Evolutionary conservation across 2,329 filamentous ascomycete genomes (phyloP).

Genomic region (Aspergillus melleus): DNA sequence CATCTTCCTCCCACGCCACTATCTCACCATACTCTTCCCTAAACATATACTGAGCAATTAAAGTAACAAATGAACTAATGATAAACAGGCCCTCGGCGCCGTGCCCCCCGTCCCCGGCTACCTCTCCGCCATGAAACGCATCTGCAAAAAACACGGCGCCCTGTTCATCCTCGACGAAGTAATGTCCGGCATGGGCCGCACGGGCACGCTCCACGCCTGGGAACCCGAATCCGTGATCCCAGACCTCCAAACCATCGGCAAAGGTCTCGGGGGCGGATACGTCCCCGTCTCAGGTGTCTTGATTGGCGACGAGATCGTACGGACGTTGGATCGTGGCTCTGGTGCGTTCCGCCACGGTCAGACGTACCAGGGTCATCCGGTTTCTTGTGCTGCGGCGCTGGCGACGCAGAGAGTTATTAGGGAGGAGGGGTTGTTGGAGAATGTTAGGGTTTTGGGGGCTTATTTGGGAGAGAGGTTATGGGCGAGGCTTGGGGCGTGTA

Average conservation of each 20-base stretch:
- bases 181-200: conserved; percentile 65
- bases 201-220: conserved; percentile 61
- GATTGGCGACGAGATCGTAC: conserved; percentile 50
- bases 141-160: conserved; percentile 71
- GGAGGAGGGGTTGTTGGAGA: conserved; percentile 58
- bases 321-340: conserved; percentile 49
- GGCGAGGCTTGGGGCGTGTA: conserved; percentile 45
- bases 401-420: conserved; percentile 62
- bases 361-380: conserved; percentile 61
- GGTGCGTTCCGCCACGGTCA: conserved; percentile 59
- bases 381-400: conserved; percentile 59
- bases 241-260: conserved; percentile 61
- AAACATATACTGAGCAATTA: no score
- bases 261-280: conserved; percentile 60
- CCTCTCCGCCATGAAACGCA: conserved; percentile 63
- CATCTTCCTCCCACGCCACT: no score
- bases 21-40: no score
- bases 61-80: background rate
- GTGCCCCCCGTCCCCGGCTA: conserved; percentile 68
- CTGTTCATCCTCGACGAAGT: conserved; percentile 79
- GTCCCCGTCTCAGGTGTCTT: conserved; percentile 57
- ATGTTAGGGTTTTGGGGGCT: conserved; percentile 56
- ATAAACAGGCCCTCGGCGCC: conserved; percentile 62
- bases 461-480: conserved; percentile 45
- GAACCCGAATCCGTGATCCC: conserved; percentile 59